These are phyloP conservation scores for Haberlea rhodopensis DNA, from an alignment of 257 asterid genomes.

Conservation along the genomic window DNA sequence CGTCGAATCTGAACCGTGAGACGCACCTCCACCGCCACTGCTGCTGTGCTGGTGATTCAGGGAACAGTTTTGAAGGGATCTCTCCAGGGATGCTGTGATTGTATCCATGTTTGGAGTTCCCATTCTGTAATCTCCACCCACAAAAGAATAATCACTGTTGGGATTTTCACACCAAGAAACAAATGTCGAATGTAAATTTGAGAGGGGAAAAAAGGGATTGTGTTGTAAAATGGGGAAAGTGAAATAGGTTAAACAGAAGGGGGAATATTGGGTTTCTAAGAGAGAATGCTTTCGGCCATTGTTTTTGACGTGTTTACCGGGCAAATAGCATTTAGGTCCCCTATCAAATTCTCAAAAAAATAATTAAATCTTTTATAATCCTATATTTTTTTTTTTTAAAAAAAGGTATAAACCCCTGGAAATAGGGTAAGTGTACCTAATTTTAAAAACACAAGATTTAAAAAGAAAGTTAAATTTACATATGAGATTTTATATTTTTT, in stretches of 20 bases:
- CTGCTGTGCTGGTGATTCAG: constrained; percentile 46
- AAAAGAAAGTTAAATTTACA: too few relatives aligned
- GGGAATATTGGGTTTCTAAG: constrained; percentile 27
- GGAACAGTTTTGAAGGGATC: constrained; percentile 71
- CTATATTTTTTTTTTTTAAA: too few relatives aligned
- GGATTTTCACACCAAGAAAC: constrained; percentile 13
- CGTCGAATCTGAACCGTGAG: constrained; percentile 33
- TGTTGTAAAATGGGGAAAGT: neutral
- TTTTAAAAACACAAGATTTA: too few relatives aligned
- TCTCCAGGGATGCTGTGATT: too few relatives aligned
- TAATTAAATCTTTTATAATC: too few relatives aligned
- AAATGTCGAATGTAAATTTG: neutral
- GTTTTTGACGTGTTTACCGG: too few relatives aligned
- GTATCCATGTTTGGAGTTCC: constrained; percentile 57
- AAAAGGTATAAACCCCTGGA: too few relatives aligned
- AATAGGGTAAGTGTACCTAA: too few relatives aligned
- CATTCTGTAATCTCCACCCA: constrained; percentile 42
- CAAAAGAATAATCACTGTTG: constrained; percentile 23
- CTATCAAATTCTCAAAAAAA: neutral
- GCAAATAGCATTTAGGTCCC: constrained; percentile 6
- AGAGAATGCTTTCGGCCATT: neutral
- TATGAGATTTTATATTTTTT: too few relatives aligned
- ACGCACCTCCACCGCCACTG: constrained; percentile 26
- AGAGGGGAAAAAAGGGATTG: constrained; percentile 22
- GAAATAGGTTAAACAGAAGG: constrained; percentile 16